Evolutionary conservation across 2,329 filamentous ascomycete genomes (phyloP), one percentile per base, ranked within the genome.

Genomic region (Aspergillus arachidicola): DNA sequence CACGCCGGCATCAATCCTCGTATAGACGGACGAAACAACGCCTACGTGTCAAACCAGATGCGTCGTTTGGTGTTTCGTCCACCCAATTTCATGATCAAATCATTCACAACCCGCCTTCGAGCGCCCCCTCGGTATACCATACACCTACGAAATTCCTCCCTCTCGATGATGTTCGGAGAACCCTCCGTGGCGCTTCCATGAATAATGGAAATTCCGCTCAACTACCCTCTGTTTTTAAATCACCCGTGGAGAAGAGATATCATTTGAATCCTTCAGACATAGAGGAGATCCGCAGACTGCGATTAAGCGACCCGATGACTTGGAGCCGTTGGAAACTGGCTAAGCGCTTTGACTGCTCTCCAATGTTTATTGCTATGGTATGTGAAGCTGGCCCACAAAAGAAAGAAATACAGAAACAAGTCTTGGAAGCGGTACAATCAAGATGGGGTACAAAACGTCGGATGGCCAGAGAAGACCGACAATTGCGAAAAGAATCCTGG

Each of bases 141-240:
- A 91, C 88, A 1, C 88, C 88, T 1, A 77, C 82, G 32, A 87
- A 88, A 67, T 91, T 91, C 73, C 81, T 91, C 9, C 88, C 88
- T 6, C 73, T 80, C 59, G 79, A 82, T 66, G 88, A 91, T 76
- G 79, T 81, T 26, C 82, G 88, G 61, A 78, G 82, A 65, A 71
- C 74, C 48, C 74, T 87, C 34, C 82, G 82, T 69, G 66, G 76
- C n/a, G 68, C 68, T 45, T 67, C 77, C 1, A 60, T 71, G 5
- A 67, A 61, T 51, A 57, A 62, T 36, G 51, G 68, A 14, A 68
- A 68, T 41, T 59, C 69, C 59, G 67, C 72, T 34, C 68, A 72
- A 19, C 76, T 87, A 1, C 82, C 85, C 1, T 77, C 82, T 11
- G 75, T 86, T 9, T 77, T 88, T 45, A 83, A 83, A 59, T 70